A percentile compares a stretch with the other conserved stretches of the same genome.
phyloP scores from a whole-genome alignment of 768 basidiomycete genomes.

The Clathrus columnatus region DNA sequence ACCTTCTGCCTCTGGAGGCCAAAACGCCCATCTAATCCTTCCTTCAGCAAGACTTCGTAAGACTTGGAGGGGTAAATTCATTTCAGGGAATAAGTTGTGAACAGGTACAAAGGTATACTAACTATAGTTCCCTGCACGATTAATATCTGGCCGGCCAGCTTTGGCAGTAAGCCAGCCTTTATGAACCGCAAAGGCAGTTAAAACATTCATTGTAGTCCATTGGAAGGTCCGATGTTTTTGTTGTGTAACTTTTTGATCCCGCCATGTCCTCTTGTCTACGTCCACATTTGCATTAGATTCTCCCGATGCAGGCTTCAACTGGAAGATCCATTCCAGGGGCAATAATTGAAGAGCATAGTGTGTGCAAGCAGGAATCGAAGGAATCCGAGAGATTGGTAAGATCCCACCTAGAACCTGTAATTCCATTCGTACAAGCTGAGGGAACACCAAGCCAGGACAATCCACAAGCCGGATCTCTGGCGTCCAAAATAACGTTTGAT shows the following conservation, averaged over 20 bases:
- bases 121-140: constrained; percentile 87
- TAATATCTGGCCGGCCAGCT: constrained; percentile 80
- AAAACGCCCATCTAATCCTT: constrained; percentile 75
- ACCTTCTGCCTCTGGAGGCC: constrained; percentile 47
- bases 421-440: constrained; percentile 74
- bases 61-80: constrained; percentile 35
- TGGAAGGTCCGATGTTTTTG: constrained; percentile 5
- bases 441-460: constrained; percentile 93
- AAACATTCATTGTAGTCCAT: constrained; percentile 86
- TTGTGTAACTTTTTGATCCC: constrained; percentile 34
- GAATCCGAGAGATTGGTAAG: constrained; percentile 72
- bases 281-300: constrained; percentile 29
- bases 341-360: constrained; percentile 56
- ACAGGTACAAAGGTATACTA: constrained; percentile 25
- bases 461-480: constrained; percentile 82
- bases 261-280: constrained; percentile 75
- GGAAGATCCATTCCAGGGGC: constrained; percentile 68
- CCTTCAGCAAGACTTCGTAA: constrained; percentile 79
- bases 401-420: constrained; percentile 69
- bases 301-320: constrained; percentile 35
- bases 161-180: constrained; percentile 89
- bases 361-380: constrained; percentile 80
- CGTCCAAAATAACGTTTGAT: constrained; percentile 90
- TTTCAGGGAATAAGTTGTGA: not conserved
- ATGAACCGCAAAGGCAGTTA: constrained; percentile 64